These are phyloP conservation scores for Marasmius sp. DNA, from an alignment of 1,284 basidiomycete genomes.

Conservation along the genomic window DNA sequence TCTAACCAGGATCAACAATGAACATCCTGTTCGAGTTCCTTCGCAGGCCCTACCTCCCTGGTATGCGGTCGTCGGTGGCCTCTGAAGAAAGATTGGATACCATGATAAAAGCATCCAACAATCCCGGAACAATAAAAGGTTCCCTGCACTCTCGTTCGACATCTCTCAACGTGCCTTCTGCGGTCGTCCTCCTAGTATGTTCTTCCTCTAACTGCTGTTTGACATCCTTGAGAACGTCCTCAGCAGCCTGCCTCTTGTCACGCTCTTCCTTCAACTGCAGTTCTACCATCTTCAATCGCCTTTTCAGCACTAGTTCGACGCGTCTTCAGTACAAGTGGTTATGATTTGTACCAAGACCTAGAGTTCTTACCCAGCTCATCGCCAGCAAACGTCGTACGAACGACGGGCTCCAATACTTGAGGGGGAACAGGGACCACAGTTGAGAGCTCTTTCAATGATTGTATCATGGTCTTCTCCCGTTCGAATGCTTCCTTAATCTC, in stretches of 20 bases:
- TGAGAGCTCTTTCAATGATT: no score
- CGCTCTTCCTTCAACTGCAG: slow-evolving; percentile 32
- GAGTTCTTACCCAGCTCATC: neutral
- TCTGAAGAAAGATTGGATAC: slow-evolving; percentile 9
- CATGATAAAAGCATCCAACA: slow-evolving; percentile 43
- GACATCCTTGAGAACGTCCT: slow-evolving; percentile 34
- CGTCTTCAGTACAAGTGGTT: neutral
- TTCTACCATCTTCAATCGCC: slow-evolving; percentile 17
- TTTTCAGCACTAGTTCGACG: slow-evolving; percentile 2
- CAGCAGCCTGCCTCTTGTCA: slow-evolving; percentile 31
- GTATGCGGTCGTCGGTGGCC: neutral
- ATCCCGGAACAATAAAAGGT: slow-evolving; percentile 49
- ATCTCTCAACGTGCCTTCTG: slow-evolving; percentile 37
- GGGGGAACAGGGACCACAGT: neutral
- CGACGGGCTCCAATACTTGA: neutral
- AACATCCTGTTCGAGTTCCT: no score
- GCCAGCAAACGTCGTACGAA: neutral
- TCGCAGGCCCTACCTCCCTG: no score
- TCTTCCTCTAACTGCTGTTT: slow-evolving; percentile 31
- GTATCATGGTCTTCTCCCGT: no score
- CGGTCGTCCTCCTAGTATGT: slow-evolving; percentile 28
- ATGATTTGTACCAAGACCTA: neutral
- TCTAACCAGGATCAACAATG: no score
- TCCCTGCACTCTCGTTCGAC: slow-evolving; percentile 38
- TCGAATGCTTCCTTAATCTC: no score